Evolutionary conservation across 225 moss, liverwort and hornwort species (phyloP).

Genomic region (Sphagnum contortum): DNA sequence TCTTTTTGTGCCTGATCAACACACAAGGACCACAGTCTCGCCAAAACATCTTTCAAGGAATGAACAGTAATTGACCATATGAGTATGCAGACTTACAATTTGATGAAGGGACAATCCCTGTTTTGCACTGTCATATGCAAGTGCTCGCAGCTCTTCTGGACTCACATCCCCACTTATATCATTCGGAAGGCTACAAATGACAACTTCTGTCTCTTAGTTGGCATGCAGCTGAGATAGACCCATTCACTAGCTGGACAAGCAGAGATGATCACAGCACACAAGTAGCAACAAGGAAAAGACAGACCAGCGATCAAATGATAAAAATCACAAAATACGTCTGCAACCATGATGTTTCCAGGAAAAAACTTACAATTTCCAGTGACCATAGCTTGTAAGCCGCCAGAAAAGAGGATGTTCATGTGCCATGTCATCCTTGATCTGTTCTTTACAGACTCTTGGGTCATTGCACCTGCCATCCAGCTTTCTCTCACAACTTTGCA

Average conservation of each 20-base stretch:
- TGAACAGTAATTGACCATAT: neutral
- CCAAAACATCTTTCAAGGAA: too few relatives aligned
- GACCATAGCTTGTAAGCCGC: constrained; percentile 83
- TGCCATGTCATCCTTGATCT: constrained; percentile 68
- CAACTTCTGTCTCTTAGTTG: neutral
- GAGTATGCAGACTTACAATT: constrained; percentile 38
- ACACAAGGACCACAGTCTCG: constrained; percentile 1
- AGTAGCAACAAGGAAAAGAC: neutral
- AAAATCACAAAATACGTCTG: neutral
- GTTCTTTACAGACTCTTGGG: constrained; percentile 66
- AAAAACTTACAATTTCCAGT: constrained; percentile 74
- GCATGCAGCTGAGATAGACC: constrained; percentile 9
- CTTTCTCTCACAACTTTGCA: neutral
- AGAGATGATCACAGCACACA: neutral
- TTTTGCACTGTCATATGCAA: constrained; percentile 79
- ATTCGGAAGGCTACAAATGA: constrained; percentile 67
- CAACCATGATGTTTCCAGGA: neutral
- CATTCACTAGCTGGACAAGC: constrained; percentile 6
- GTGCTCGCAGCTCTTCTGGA: constrained; percentile 83
- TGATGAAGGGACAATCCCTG: constrained; percentile 63
- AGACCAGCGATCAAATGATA: neutral
- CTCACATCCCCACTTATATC: constrained; percentile 86
- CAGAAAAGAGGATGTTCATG: constrained; percentile 70
- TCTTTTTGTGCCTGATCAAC: constrained; percentile 63
- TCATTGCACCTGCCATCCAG: constrained; percentile 63